Percentiles rank a stretch among this genome's conserved stretches.
Conservation (phyloP, 805 yeast genomes). For the Pichia pseudocactophila region DNA sequence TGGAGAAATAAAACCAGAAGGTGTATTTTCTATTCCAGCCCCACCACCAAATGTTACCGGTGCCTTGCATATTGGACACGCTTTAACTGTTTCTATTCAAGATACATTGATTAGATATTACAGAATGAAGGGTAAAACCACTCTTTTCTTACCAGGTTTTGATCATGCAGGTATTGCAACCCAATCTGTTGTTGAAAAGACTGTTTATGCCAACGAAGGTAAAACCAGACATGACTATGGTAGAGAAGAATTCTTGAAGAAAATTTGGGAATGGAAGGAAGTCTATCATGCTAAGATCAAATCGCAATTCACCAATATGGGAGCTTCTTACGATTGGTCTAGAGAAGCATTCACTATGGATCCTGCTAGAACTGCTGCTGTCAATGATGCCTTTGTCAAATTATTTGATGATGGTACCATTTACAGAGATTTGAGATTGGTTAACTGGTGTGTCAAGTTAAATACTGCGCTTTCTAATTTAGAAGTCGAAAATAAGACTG, state of each 20-base stretch:
- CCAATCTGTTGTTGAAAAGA: constrained; percentile 96
- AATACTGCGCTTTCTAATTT: constrained; percentile 94
- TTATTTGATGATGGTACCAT: constrained; percentile 92
- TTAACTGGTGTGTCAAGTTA: constrained; percentile 93
- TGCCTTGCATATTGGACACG: constrained; percentile 97
- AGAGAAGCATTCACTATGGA: constrained; percentile 91
- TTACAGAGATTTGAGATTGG: constrained; percentile 86
- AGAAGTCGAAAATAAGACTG: constrained; percentile 89
- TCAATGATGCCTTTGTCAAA: constrained; percentile 82
- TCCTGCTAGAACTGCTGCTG: constrained; percentile 70
- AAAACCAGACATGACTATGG: constrained; percentile 93
- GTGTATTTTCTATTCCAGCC: constrained; percentile 86
- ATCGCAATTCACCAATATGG: constrained; percentile 73
- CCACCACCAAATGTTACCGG: constrained; percentile 99
- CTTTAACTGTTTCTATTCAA: constrained; percentile 89
- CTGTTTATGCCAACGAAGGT: constrained; percentile 78
- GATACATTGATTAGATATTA: constrained; percentile 87
- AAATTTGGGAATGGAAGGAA: constrained; percentile 98
- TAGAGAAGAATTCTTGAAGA: constrained; percentile 77
- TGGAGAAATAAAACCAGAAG: constrained; percentile 74
- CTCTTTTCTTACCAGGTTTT: constrained; percentile 88
- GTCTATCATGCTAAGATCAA: constrained; percentile 83
- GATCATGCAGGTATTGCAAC: constrained; percentile 99
- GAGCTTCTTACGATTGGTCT: constrained; percentile 95
- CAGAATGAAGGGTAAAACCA: constrained; percentile 96